Evolutionary conservation across 179 eudicot genomes (phyloP).

Genomic region (Gypsophila paniculata): DNA sequence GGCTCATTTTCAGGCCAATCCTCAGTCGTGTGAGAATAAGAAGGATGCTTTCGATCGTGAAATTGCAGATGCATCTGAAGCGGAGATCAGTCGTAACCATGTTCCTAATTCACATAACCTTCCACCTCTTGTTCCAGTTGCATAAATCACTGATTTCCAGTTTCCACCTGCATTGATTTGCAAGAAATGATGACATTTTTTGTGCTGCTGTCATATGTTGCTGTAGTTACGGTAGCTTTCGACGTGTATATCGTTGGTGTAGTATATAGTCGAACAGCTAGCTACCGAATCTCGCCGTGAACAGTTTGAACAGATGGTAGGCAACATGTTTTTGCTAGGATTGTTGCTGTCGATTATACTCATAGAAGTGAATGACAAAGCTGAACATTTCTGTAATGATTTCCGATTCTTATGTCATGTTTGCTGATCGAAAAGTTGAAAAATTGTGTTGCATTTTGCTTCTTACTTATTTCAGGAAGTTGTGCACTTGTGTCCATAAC

Average conservation of each 20-base stretch:
- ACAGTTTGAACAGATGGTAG: constrained; percentile 9
- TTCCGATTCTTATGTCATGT: neutral
- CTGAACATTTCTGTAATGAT: neutral
- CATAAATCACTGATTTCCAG: neutral
- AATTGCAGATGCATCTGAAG: neutral
- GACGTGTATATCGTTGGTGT: neutral
- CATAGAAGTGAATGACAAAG: neutral
- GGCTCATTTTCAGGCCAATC: constrained; percentile 24
- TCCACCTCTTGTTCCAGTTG: constrained; percentile 11
- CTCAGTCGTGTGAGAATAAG: constrained; percentile 7
- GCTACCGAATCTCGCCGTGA: neutral
- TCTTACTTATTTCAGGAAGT: neutral
- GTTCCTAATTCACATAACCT: constrained; percentile 9
- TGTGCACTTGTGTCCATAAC: no score
- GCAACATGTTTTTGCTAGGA: constrained; percentile 5
- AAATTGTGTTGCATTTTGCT: neutral
- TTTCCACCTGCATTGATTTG: constrained; percentile 9
- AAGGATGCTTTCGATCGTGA: constrained; percentile 11
- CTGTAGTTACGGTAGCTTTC: constrained; percentile 4
- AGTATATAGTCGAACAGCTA: neutral
- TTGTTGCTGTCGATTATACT: neutral
- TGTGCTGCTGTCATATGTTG: neutral
- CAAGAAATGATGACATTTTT: neutral
- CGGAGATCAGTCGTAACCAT: neutral
- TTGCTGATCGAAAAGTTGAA: neutral